Evolutionary conservation across 2,329 filamentous ascomycete genomes (phyloP).

Genomic region (Penicillium sp.): DNA sequence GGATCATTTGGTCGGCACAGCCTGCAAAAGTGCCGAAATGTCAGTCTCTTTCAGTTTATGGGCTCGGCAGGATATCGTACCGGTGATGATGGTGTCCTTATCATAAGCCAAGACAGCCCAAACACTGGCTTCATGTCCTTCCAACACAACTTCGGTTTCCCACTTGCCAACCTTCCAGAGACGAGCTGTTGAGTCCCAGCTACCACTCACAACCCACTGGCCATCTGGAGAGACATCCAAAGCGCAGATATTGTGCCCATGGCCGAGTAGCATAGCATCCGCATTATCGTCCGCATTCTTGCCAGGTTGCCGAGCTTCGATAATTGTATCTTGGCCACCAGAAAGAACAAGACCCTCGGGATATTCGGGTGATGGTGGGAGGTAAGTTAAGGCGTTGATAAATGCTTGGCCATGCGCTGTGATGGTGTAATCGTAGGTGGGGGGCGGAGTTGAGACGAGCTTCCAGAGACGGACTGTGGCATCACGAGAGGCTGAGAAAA

Average conservation of each 20-base stretch:
- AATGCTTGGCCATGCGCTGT: conserved; percentile 79
- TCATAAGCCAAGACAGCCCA: conserved; percentile 91
- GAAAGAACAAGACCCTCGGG: conserved; percentile 82
- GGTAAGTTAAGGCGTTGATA: conserved; percentile 80
- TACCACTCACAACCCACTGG: conserved; percentile 79
- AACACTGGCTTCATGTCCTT: conserved; percentile 78
- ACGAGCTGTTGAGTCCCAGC: conserved; percentile 88
- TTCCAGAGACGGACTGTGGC: conserved; percentile 87
- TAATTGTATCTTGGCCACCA: conserved; percentile 87
- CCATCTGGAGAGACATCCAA: conserved; percentile 75
- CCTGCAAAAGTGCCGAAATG: conserved; percentile 44
- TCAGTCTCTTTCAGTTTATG: background rate
- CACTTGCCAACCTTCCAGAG: conserved; percentile 86
- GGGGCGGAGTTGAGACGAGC: conserved; percentile 64
- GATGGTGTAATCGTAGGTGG: conserved; percentile 74
- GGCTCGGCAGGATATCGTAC: conserved; percentile 31
- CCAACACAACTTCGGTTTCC: conserved; percentile 71
- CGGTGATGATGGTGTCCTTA: conserved; percentile 75
- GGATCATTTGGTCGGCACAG: conserved; percentile 86
- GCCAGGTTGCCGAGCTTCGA: conserved; percentile 78
- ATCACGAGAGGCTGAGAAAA: conserved; percentile 89
- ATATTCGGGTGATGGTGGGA: conserved; percentile 66
- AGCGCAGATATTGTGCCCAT: conserved; percentile 83
- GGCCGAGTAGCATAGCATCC: conserved; percentile 81
- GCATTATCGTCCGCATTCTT: conserved; percentile 72